Percentiles rank a stretch among this genome's conserved stretches.
These are phyloP conservation scores for Eleusine coracana DNA, from an alignment of 176 grass and related monocot species.

Conservation along the genomic window DNA sequence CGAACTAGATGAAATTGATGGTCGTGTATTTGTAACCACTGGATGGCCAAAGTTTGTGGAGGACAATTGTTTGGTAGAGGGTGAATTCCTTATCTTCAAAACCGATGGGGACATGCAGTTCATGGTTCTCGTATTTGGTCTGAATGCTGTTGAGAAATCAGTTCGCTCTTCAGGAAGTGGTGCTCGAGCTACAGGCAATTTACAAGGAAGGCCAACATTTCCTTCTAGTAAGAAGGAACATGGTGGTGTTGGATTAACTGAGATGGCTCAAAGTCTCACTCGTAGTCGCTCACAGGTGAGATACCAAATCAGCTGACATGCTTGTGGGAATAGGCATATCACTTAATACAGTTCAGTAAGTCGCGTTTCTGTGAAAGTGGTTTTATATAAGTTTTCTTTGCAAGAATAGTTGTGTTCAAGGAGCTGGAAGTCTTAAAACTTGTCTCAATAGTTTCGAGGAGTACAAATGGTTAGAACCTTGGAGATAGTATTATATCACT, in stretches of 20 bases:
- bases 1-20: conserved; percentile 37
- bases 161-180: conserved; percentile 20
- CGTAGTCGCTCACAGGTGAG: conserved; percentile 24
- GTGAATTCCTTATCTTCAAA: conserved; percentile 75
- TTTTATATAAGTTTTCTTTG: conserved; percentile 12
- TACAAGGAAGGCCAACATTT: conserved; percentile 16
- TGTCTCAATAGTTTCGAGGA: neutral
- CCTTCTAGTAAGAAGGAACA: conserved; percentile 9
- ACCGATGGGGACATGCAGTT: conserved; percentile 61
- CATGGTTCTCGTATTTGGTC: conserved; percentile 60
- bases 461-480: conserved; percentile 12
- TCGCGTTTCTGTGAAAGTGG: conserved; percentile 9
- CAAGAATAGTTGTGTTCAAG: neutral
- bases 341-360: conserved; percentile 18
- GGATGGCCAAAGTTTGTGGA: conserved; percentile 79
- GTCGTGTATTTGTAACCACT: conserved; percentile 44
- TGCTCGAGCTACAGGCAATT: neutral
- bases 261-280: neutral
- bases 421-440: neutral
- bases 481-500: neutral
- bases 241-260: neutral
- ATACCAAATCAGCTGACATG: conserved; percentile 1
- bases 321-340: conserved; percentile 8
- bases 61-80: conserved; percentile 53
- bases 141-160: conserved; percentile 64